Evolutionary conservation across 2,329 filamentous ascomycete species (phyloP), one percentile per base, ranked within the genome.

Genomic region (Arthrocladium fulminans): DNA sequence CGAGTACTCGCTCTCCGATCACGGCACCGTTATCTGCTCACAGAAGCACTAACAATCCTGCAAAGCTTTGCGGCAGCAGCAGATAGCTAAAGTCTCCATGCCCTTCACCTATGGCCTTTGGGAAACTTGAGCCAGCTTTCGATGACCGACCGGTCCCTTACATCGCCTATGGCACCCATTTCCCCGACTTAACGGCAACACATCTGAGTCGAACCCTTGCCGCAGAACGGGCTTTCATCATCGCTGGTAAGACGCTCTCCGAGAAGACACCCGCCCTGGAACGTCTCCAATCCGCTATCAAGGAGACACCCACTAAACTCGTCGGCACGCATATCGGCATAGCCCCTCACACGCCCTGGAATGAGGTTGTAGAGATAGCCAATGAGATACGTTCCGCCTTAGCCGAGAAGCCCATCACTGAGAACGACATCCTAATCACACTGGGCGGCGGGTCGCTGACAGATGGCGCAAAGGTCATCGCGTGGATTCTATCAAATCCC

Each of bases 401-500:
- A n/a, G 34, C 47, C 5, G 45, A 49, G 27, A 32, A 44, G 2
- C 48, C 52, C 1, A 37, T 46, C 32, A 57, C 63, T 3, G 52
- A 55, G 0, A 57, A 56, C 6, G 76, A 80, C 61, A 66, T 73
- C 34, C 57, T 80, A 3, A 59, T 80, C 9, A 79, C 76, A 0
- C 59, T 80, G 2, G 76, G 77, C 2, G 76, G 68, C 1, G 75
- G 77, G 0, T 76, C 71, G 40, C 57, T 79, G n/a, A 78, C 73
- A 0, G 76, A 80, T 57, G 74, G 65, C 0, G 75, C 75, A 0
- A 80, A 80, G 58, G 63, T 79, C 1, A 63, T 74, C 22, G 63
- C 69, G 3, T 61, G 76, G 67, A 67, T 70, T 2, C 61, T 76
- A 2, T 72, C 72, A n/a, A 79, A 78, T 51, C 25, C 34, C 4